Evolutionary conservation across 768 basidiomycete genomes (phyloP).

Genomic region (Cyclocybe cylindracea): DNA sequence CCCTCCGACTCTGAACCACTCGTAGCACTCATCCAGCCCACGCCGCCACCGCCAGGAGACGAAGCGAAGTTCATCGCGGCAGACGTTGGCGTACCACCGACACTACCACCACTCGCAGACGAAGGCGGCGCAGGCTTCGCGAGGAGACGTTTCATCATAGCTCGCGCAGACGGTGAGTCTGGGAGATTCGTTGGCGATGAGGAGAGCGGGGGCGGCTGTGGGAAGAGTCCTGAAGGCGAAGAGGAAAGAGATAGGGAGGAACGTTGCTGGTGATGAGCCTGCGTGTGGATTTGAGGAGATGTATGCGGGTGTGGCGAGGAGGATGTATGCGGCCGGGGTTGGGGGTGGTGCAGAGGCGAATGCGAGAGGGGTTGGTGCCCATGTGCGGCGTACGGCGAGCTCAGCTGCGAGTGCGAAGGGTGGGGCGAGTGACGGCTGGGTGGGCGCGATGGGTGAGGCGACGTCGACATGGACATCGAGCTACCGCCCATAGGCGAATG

Average conservation of each 20-base stretch:
- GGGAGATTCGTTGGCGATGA: conserved; percentile 4
- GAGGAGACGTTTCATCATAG: conserved; percentile 36
- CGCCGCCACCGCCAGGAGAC: neutral
- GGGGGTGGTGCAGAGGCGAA: no score
- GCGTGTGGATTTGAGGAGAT: neutral
- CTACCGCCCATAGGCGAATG: no score
- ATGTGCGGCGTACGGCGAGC: no score
- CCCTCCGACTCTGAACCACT: conserved; percentile 17
- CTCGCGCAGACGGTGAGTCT: conserved; percentile 13
- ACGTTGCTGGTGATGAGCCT: conserved; percentile 1
- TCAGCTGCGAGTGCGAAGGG: neutral
- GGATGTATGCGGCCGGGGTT: no score
- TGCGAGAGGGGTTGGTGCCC: no score
- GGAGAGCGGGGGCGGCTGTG: neutral
- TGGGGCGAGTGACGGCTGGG: neutral
- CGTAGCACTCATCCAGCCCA: neutral
- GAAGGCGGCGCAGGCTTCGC: conserved; percentile 28
- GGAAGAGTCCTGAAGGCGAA: neutral
- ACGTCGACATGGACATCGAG: neutral
- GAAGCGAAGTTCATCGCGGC: no score
- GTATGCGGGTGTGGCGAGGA: neutral
- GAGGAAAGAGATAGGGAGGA: conserved; percentile 5
- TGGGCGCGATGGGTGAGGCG: neutral
- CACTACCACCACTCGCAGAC: conserved; percentile 5
- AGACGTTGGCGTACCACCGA: neutral